Percentiles rank a stretch among this genome's conserved stretches.
These are phyloP conservation scores for Torrubiellomyces zombiae DNA, from an alignment of 2,329 filamentous ascomycete genomes.

Conservation along the genomic window DNA sequence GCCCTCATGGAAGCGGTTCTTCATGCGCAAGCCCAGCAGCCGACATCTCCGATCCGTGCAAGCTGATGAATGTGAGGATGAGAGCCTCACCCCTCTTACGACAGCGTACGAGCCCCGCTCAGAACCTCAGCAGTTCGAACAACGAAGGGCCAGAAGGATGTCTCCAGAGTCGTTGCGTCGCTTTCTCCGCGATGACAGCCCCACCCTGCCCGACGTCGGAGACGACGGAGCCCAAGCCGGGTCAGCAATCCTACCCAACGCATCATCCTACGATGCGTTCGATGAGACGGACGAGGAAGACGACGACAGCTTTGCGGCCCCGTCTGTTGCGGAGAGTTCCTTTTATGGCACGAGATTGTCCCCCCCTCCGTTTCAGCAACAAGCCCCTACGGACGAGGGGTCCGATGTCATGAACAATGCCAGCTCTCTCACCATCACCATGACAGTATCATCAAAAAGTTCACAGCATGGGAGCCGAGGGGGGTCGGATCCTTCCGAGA, in stretches of 20 bases:
- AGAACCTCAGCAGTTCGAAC: too few species aligned
- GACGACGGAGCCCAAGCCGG: too few species aligned
- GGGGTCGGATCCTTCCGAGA: conserved; percentile 8
- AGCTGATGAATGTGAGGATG: too few species aligned
- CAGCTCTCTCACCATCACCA: conserved; percentile 4
- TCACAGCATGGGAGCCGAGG: too few species aligned
- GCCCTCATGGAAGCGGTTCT: conserved; percentile 34
- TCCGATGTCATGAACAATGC: conserved; percentile 9
- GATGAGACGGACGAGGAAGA: conserved; percentile 32
- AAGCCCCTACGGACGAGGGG: conserved; percentile 12
- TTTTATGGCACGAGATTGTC: conserved; percentile 31
- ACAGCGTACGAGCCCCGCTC: too few species aligned
- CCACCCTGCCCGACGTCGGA: conserved; percentile 11
- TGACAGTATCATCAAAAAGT: too few species aligned
- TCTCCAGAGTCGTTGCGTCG: conserved; percentile 38
- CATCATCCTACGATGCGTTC: conserved; percentile 17
- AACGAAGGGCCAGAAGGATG: conserved; percentile 30
- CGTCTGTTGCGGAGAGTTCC: conserved; percentile 26
- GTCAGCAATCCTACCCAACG: conserved; percentile 13
- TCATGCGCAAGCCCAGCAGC: conserved; percentile 23
- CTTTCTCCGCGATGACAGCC: conserved; percentile 31
- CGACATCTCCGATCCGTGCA: too few species aligned
- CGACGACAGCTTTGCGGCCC: conserved; percentile 46
- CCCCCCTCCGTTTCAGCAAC: conserved; percentile 32
- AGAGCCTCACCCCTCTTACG: too few species aligned